Conservation (phyloP, 257 asterid genomes). For the Salvia splendens region DNA sequence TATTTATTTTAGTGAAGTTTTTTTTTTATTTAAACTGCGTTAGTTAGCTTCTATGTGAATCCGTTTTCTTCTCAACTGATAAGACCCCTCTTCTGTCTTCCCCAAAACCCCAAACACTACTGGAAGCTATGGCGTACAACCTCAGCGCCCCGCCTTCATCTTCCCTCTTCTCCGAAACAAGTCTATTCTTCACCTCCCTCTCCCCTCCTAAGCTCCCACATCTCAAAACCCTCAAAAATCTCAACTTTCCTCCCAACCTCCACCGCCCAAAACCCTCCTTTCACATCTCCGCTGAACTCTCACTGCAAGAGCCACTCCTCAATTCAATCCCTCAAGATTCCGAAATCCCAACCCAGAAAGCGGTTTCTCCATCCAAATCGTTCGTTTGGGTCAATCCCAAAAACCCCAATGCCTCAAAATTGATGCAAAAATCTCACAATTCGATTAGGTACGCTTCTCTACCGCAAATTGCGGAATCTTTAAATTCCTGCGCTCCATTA, state of each 20-base stretch:
- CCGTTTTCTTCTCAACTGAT: conserved; percentile 6
- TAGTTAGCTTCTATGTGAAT: no score
- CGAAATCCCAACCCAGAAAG: conserved; percentile 35
- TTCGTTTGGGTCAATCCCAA: conserved; percentile 83
- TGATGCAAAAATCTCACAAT: conserved; percentile 51
- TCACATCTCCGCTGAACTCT: conserved; percentile 35
- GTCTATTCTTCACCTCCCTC: conserved; percentile 46
- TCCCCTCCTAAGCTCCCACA: conserved; percentile 38
- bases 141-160: conserved; percentile 45
- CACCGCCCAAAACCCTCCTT: conserved; percentile 34
- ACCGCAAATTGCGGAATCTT: conserved; percentile 48
- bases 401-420: conserved; percentile 60
- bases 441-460: conserved; percentile 63
- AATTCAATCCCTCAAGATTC: conserved; percentile 32
- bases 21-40: no score
- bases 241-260: conserved; percentile 37
- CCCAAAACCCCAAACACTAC: conserved; percentile 26
- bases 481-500: conserved; percentile 54
- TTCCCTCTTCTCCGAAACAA: conserved; percentile 46
- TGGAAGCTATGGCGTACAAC: conserved; percentile 49
- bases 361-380: conserved; percentile 45
- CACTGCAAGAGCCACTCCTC: conserved; percentile 42
- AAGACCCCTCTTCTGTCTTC: conserved; percentile 20
- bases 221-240: conserved; percentile 35
- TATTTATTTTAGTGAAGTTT: no score